phyloP scores from a whole-genome alignment of 108 stramenopile species.

The Skeletonema tropicum region DNA sequence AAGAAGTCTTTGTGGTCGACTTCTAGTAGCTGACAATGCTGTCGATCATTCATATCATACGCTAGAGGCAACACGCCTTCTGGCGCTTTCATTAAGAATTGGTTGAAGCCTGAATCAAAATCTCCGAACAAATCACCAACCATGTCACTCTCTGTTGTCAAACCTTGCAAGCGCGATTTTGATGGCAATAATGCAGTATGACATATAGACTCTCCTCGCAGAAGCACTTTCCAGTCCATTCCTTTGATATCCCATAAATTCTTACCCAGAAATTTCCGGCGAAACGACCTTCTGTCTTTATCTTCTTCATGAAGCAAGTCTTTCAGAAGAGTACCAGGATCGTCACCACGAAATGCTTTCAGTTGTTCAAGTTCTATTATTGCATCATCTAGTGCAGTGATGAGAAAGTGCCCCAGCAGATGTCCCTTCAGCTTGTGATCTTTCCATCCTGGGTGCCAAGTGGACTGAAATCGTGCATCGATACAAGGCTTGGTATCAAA shows the following conservation, averaged over 20 bases:
- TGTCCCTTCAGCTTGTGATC: constrained; percentile 38
- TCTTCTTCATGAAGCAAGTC: constrained; percentile 13
- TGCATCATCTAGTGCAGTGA: constrained; percentile 33
- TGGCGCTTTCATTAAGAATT: constrained; percentile 15
- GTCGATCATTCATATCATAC: constrained; percentile 42
- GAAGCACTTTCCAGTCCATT: constrained; percentile 8
- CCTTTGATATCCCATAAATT: constrained; percentile 5
- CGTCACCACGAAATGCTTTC: neutral
- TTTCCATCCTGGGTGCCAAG: constrained; percentile 47
- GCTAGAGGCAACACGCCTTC: constrained; percentile 29
- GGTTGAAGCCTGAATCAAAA: constrained; percentile 36
- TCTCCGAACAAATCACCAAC: constrained; percentile 4
- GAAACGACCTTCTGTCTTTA: constrained; percentile 8
- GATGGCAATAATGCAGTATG: constrained; percentile 33
- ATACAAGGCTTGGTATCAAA: constrained; percentile 6
- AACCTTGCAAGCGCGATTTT: constrained; percentile 29
- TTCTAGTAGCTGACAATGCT: constrained; percentile 31
- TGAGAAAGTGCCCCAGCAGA: constrained; percentile 32
- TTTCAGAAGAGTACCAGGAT: constrained; percentile 12
- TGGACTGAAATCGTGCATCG: constrained; percentile 30
- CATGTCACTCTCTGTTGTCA: constrained; percentile 12
- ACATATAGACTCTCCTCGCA: constrained; percentile 19
- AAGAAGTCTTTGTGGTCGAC: constrained; percentile 43
- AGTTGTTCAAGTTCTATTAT: constrained; percentile 19
- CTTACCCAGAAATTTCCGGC: neutral